phyloP scores from a whole-genome alignment of 257 asterid genomes.

The Plantago major region DNA sequence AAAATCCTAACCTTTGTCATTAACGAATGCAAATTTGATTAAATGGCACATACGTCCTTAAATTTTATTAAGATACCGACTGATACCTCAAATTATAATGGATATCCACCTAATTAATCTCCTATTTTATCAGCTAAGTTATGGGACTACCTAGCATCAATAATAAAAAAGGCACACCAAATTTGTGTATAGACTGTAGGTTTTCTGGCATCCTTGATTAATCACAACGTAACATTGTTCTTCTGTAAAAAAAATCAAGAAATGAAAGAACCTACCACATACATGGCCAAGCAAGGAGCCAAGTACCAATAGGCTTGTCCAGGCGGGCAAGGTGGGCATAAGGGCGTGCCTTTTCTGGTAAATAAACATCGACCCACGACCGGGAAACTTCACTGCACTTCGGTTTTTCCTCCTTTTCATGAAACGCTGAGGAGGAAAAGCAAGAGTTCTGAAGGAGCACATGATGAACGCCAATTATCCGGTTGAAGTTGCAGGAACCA shows the following conservation, averaged over 20 bases:
- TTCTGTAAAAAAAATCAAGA: neutral
- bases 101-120: too few species aligned
- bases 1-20: slow-evolving; percentile 12
- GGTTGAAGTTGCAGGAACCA: slow-evolving; percentile 13
- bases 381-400: slow-evolving; percentile 18
- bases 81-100: too few species aligned
- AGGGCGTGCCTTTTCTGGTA: slow-evolving; percentile 55
- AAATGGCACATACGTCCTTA: neutral
- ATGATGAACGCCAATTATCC: slow-evolving; percentile 30
- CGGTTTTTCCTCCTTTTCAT: slow-evolving; percentile 28
- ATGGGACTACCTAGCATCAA: too few species aligned
- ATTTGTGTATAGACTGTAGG: neutral
- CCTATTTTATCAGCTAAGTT: too few species aligned
- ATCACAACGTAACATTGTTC: too few species aligned
- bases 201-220: too few species aligned
- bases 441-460: slow-evolving; percentile 23
- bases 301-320: slow-evolving; percentile 86
- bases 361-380: slow-evolving; percentile 75
- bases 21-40: neutral
- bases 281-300: slow-evolving; percentile 98
- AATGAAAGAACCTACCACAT: slow-evolving; percentile 55
- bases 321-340: slow-evolving; percentile 84
- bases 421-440: slow-evolving; percentile 37
- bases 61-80: too few species aligned
- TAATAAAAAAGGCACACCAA: slow-evolving; percentile 1